phyloP scores from a whole-genome alignment of 805 yeast species.

The Scheffersomyces coipomensis region DNA sequence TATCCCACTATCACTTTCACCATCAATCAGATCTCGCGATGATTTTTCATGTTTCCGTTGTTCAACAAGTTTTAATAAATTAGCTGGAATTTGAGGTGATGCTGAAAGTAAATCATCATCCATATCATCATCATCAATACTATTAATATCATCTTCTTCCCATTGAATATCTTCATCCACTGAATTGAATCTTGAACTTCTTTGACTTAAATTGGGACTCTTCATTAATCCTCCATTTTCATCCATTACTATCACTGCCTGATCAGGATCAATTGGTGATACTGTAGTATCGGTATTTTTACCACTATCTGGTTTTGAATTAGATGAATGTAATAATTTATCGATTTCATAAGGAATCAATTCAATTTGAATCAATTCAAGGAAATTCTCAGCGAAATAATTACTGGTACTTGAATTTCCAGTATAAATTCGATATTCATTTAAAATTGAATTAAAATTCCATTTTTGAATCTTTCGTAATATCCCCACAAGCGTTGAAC shows the following conservation, averaged over 20 bases:
- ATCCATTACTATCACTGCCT: too few species aligned
- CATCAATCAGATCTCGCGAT: conserved; percentile 11
- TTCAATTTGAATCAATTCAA: conserved; percentile 68
- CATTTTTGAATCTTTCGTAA: conserved; percentile 83
- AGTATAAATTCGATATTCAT: conserved; percentile 74
- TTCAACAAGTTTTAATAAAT: conserved; percentile 55
- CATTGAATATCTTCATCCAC: conserved; percentile 16
- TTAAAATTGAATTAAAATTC: conserved; percentile 80
- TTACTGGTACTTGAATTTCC: conserved; percentile 57
- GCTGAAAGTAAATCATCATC: conserved; percentile 51
- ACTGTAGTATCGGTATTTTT: too few species aligned
- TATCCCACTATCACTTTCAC: conserved; percentile 21
- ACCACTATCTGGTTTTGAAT: neutral
- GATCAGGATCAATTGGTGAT: too few species aligned
- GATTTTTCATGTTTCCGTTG: conserved; percentile 36
- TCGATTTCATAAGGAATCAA: conserved; percentile 42
- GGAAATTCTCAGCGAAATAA: conserved; percentile 76
- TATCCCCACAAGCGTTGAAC: conserved; percentile 77
- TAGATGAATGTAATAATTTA: conserved; percentile 12
- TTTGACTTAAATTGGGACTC: conserved; percentile 2
- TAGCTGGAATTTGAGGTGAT: conserved; percentile 70
- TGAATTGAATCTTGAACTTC: neutral
- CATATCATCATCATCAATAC: conserved; percentile 40
- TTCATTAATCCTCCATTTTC: neutral
- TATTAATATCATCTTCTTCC: conserved; percentile 22